Conservation (phyloP, 2,329 filamentous ascomycete genomes). For the Xenoacremonium recifei region DNA sequence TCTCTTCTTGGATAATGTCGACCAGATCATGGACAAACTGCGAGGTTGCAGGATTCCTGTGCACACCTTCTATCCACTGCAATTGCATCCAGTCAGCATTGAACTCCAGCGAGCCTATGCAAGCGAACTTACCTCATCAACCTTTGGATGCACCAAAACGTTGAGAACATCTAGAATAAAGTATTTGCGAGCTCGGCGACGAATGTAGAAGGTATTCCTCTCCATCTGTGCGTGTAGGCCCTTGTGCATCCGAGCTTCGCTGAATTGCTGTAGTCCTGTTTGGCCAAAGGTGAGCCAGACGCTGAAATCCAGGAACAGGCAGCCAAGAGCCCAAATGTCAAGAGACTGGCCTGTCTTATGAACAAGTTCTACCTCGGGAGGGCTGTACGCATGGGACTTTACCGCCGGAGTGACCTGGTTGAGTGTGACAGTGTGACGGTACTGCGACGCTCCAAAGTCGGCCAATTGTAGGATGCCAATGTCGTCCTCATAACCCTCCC, state of each 20-base stretch:
- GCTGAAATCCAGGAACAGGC: slow-evolving; percentile 7
- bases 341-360: slow-evolving; percentile 1
- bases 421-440: slow-evolving; percentile 4
- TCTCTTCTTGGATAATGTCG: background rate
- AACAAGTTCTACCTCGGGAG: background rate
- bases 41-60: background rate
- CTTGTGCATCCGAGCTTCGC: background rate
- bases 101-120: no score
- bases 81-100: background rate
- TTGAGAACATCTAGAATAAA: no score
- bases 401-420: slow-evolving; percentile 3
- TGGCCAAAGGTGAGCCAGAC: slow-evolving; percentile 7
- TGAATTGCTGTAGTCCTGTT: background rate
- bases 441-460: slow-evolving; percentile 6
- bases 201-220: background rate
- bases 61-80: background rate
- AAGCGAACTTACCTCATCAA: no score
- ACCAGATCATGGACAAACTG: background rate
- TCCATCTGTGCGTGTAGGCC: background rate
- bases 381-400: background rate
- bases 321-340: slow-evolving; percentile 7
- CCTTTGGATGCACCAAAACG: no score
- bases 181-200: no score
- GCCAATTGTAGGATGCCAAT: slow-evolving; percentile 7
- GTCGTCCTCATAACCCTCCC: background rate